Evolutionary conservation across 768 basidiomycete species (phyloP).

Genomic region (Ephemerocybe angulata): DNA sequence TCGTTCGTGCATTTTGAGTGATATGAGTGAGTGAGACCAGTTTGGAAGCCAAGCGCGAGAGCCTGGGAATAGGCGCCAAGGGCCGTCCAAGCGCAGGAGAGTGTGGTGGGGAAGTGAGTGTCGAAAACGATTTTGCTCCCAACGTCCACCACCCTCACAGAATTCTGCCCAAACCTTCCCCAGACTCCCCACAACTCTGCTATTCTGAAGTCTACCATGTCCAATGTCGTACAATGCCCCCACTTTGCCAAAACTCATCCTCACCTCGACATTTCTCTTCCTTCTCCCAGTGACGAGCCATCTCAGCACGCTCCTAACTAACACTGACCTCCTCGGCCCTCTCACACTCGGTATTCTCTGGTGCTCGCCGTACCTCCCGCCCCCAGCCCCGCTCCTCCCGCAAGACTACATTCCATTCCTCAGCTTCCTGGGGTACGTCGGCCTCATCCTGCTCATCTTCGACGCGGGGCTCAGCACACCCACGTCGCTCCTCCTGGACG

Average conservation of each 20-base stretch:
- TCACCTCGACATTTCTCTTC: slow-evolving; percentile 51
- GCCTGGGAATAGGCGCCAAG: background rate
- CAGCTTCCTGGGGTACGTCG: slow-evolving; percentile 40
- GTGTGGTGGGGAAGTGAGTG: no score
- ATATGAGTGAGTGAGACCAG: no score
- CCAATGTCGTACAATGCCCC: slow-evolving; percentile 25
- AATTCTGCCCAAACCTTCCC: background rate
- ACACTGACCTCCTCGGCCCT: slow-evolving; percentile 49
- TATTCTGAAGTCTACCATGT: background rate
- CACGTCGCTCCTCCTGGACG: slow-evolving; percentile 36
- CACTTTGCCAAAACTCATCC: slow-evolving; percentile 36
- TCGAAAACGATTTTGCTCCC: background rate
- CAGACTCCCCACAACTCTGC: background rate
- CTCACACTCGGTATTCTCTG: slow-evolving; percentile 54
- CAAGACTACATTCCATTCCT: slow-evolving; percentile 40
- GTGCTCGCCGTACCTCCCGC: slow-evolving; percentile 49
- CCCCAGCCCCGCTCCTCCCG: slow-evolving; percentile 21
- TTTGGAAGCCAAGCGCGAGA: no score
- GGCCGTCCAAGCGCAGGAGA: no score
- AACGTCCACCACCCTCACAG: background rate
- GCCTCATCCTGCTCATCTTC: slow-evolving; percentile 50
- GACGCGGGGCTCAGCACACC: slow-evolving; percentile 59
- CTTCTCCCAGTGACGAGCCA: slow-evolving; percentile 46
- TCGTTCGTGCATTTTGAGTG: no score
- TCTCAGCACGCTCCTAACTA: slow-evolving; percentile 35